Conservation (phyloP, 805 yeast species). For the Hermanozyma aechmeae region DNA sequence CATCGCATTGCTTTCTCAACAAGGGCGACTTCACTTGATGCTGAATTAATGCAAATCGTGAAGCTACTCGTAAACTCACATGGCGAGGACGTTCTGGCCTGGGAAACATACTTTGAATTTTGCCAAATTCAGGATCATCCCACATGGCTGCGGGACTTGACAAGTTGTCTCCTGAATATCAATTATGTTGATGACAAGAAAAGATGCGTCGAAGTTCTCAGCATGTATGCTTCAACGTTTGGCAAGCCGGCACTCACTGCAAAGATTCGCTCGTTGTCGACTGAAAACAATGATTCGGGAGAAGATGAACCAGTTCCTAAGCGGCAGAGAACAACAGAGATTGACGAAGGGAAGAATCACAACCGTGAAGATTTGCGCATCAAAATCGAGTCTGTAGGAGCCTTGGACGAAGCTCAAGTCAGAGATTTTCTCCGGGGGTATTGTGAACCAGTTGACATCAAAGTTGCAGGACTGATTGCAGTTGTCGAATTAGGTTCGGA, state of each 20-base stretch:
- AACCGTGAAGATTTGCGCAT: too few species aligned
- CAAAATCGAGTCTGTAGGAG: neutral
- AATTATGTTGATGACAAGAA: too few species aligned
- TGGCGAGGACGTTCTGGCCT: too few species aligned
- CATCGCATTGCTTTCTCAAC: too few species aligned
- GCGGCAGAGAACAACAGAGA: neutral
- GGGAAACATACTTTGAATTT: too few species aligned
- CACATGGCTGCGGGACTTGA: too few species aligned
- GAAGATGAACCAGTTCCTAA: neutral
- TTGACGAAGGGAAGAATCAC: neutral
- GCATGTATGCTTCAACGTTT: neutral
- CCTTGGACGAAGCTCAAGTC: constrained; percentile 23
- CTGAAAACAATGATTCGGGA: neutral
- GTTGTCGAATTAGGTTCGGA: constrained; percentile 48
- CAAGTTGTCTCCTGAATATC: too few species aligned
- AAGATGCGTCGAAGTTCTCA: too few species aligned
- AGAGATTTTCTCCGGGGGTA: constrained; percentile 46
- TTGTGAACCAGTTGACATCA: constrained; percentile 40
- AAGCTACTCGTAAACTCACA: too few species aligned
- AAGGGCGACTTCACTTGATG: too few species aligned
- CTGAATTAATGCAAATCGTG: too few species aligned
- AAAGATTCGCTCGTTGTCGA: neutral
- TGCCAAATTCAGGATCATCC: too few species aligned
- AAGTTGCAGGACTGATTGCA: constrained; percentile 23
- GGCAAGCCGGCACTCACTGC: neutral